phyloP scores from a whole-genome alignment of 169 alveolate genomes.

The Cytauxzoon felis region DNA sequence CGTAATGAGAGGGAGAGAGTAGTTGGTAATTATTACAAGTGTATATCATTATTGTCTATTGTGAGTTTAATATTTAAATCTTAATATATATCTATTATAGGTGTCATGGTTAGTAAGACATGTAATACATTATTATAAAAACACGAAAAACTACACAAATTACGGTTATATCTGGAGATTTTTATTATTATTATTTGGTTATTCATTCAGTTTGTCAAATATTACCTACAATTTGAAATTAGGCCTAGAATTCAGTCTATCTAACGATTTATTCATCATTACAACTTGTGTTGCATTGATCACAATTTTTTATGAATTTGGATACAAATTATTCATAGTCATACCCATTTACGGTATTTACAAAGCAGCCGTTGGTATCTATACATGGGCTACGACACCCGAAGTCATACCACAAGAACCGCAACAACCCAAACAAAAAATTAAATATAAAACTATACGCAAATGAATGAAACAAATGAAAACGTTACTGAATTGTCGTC shows the following conservation, averaged over 20 bases:
- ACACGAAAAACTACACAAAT: no score
- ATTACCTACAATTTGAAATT: slow-evolving; percentile 22
- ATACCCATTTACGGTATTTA: slow-evolving; percentile 39
- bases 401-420: slow-evolving; percentile 11
- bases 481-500: not conserved
- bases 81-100: not conserved
- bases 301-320: slow-evolving; percentile 27
- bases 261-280: slow-evolving; percentile 51
- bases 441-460: slow-evolving; percentile 37
- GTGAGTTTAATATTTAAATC: not conserved
- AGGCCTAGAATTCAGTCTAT: slow-evolving; percentile 49
- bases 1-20: slow-evolving; percentile 36
- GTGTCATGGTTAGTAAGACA: not conserved
- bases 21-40: slow-evolving; percentile 29
- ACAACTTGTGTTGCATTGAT: slow-evolving; percentile 31
- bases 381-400: slow-evolving; percentile 55
- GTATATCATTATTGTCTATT: slow-evolving; percentile 2
- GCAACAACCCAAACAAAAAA: slow-evolving; percentile 10
- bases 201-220: slow-evolving; percentile 18
- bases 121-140: no score
- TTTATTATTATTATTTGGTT: slow-evolving; percentile 16
- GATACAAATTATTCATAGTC: slow-evolving; percentile 32
- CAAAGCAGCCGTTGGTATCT: slow-evolving; percentile 13
- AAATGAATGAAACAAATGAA: not conserved
- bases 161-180: slow-evolving; percentile 30